These are phyloP conservation scores for Diplosphaera chodatii DNA, from an alignment of 139 green algal species.

Conservation along the genomic window DNA sequence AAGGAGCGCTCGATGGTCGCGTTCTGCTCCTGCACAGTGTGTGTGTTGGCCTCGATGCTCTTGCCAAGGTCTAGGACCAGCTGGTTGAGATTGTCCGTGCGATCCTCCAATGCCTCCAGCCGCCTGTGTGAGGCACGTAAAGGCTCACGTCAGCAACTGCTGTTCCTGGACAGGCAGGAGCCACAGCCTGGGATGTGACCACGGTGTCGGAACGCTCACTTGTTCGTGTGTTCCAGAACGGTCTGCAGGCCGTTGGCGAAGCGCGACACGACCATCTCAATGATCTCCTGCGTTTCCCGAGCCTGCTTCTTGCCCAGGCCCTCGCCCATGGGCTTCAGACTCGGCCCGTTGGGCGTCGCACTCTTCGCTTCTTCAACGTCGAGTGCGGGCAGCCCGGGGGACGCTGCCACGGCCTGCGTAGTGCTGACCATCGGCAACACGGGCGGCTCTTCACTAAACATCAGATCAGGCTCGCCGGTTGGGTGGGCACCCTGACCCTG, in stretches of 20 bases:
- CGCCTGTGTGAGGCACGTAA: slow-evolving; percentile 16
- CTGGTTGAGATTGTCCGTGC: slow-evolving; percentile 32
- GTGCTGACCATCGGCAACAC: neutral
- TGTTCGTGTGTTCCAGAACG: neutral
- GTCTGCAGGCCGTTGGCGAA: neutral
- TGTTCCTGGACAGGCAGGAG: too few relatives aligned
- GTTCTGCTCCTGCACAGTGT: slow-evolving; percentile 30
- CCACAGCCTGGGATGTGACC: too few relatives aligned
- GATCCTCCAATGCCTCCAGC: slow-evolving; percentile 36
- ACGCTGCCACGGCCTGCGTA: neutral
- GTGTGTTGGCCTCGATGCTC: slow-evolving; percentile 25
- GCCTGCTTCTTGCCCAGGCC: neutral
- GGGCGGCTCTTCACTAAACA: neutral
- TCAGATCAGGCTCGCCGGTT: neutral
- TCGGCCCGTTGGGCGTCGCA: neutral
- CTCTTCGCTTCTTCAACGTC: neutral
- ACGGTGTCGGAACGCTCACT: neutral
- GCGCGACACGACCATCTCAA: neutral
- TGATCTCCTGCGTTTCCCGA: neutral
- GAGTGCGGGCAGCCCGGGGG: neutral
- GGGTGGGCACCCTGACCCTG: too few relatives aligned
- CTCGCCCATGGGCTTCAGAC: neutral
- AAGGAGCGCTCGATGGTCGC: slow-evolving; percentile 27
- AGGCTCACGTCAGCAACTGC: too few relatives aligned
- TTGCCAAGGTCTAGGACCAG: slow-evolving; percentile 29